These are phyloP conservation scores for Venturia nashicola DNA, from an alignment of 2,329 filamentous ascomycete species.

Conservation along the genomic window DNA sequence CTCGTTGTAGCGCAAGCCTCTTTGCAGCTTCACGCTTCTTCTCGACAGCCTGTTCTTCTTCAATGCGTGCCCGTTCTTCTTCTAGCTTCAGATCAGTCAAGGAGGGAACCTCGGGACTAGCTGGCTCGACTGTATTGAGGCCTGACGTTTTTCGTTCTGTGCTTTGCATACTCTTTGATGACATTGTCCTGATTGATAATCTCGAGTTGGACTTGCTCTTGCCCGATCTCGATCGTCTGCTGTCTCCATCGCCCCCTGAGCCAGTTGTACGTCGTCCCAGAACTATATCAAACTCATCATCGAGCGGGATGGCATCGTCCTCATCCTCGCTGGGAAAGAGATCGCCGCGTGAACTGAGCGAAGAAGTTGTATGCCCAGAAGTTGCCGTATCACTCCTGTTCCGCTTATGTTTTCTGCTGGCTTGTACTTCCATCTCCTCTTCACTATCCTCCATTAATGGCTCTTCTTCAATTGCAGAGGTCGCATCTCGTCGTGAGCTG, in stretches of 20 bases:
- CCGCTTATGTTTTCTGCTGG: slow-evolving; percentile 31
- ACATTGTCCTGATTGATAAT: slow-evolving; percentile 31
- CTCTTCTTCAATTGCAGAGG: slow-evolving; percentile 45
- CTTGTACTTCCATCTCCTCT: slow-evolving; percentile 23
- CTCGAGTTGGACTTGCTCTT: slow-evolving; percentile 31
- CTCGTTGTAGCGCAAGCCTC: slow-evolving; percentile 41
- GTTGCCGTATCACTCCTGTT: slow-evolving; percentile 67
- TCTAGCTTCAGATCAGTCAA: slow-evolving; percentile 44
- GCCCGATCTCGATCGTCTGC: neutral
- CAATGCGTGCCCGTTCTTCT: slow-evolving; percentile 38
- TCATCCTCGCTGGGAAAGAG: slow-evolving; percentile 87
- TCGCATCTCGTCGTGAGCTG: slow-evolving; percentile 29
- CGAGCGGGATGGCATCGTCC: slow-evolving; percentile 83
- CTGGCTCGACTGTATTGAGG: slow-evolving; percentile 14
- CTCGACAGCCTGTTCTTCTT: slow-evolving; percentile 45
- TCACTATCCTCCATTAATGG: slow-evolving; percentile 58
- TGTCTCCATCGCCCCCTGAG: neutral
- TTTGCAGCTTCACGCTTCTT: slow-evolving; percentile 43
- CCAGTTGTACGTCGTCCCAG: slow-evolving; percentile 58
- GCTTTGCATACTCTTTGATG: slow-evolving; percentile 30
- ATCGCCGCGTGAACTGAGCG: slow-evolving; percentile 76
- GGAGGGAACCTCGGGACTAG: slow-evolving; percentile 28
- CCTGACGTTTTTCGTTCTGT: slow-evolving; percentile 16
- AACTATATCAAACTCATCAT: slow-evolving; percentile 82
- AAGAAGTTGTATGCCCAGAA: slow-evolving; percentile 74